These are phyloP conservation scores for Neurospora sp. DNA, from an alignment of 495 filamentous ascomycete species.

Conservation along the genomic window DNA sequence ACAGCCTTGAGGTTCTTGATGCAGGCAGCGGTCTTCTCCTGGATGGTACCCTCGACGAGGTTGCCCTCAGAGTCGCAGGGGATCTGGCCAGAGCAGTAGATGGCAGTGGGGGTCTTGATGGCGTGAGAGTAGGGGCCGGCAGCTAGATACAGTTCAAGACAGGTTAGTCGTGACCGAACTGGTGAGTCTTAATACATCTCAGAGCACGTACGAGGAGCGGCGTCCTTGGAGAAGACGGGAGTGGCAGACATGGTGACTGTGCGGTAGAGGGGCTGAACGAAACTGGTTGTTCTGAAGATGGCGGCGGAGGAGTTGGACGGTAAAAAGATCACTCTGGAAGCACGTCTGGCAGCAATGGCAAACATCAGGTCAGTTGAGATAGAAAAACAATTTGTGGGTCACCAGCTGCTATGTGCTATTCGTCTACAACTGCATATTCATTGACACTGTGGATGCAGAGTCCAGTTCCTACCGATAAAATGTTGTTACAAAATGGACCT, in stretches of 20 bases:
- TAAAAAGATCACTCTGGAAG: slow-evolving; percentile 8
- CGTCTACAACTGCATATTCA: not conserved
- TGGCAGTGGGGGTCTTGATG: slow-evolving; percentile 67
- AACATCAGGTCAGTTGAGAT: slow-evolving; percentile 5
- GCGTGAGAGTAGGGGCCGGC: slow-evolving; percentile 68
- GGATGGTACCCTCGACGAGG: slow-evolving; percentile 66
- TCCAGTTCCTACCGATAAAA: not conserved
- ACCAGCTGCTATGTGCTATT: not conserved
- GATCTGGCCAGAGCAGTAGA: slow-evolving; percentile 93
- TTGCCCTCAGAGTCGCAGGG: slow-evolving; percentile 68
- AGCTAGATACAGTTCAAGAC: slow-evolving; percentile 20
- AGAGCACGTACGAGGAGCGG: slow-evolving; percentile 38
- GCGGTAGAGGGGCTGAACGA: slow-evolving; percentile 7
- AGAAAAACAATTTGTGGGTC: not conserved
- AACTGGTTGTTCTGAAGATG: slow-evolving; percentile 1
- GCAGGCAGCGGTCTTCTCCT: slow-evolving; percentile 63
- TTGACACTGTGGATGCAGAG: not conserved
- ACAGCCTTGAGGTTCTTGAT: slow-evolving; percentile 71
- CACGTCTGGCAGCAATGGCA: slow-evolving; percentile 9
- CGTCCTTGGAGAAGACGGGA: slow-evolving; percentile 42
- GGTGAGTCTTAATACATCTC: not conserved
- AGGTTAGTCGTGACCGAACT: not conserved
- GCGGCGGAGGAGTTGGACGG: not conserved
- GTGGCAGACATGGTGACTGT: slow-evolving; percentile 34
- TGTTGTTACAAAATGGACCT: slow-evolving; percentile 2